Evolutionary conservation across 306 rosid species (phyloP), one percentile per base, ranked within the genome.

Genomic region (Citrullus mucosospermus): DNA sequence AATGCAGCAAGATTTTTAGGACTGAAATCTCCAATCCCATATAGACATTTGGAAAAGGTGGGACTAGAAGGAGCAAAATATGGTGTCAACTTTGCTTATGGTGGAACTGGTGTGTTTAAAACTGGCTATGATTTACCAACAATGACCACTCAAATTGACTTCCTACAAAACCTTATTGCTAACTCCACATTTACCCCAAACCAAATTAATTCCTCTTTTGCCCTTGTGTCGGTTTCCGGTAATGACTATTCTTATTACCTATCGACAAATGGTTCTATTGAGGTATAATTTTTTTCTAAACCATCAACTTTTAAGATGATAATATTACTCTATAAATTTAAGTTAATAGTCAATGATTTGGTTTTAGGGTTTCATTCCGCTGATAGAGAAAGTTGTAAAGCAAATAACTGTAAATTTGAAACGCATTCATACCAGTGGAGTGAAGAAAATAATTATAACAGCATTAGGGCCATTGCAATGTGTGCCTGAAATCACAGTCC

Each of bases 11-110:
- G 61, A 81, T 85, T 88, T 75, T 8, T 90, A 80, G 88, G 87
- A 32, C 80, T 90, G 73, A 90, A 84, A 80, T 82, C 98, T 16
- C 98, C 97, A 34, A 62, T 89, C 6, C 88, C 97, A 34, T 89
- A 88, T 79, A 82, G 85, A 62, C 55, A 83, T 80, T 80, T 91
- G 74, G 85, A 82, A 1, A 63, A 63, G 76, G 76, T 79, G 0
- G 59, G 79, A 79, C 43, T 0, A 2, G 78, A 32, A 30, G 85
- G 85, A 46, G 17, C 88, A 74, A 89, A 85, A 78, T 17, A 87
- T 58, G 98, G 98, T 8, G 83, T 93, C 85, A 93, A 92, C 86
- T 92, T 90, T 59, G 98, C 98, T 0, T 79, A 85, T 63, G 98
- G 98, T 36, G 97, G 98, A 2, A 92, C 89, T 0, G 97, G 98